phyloP scores from a whole-genome alignment of 495 filamentous ascomycete species.

The Ramalina intermedia region DNA sequence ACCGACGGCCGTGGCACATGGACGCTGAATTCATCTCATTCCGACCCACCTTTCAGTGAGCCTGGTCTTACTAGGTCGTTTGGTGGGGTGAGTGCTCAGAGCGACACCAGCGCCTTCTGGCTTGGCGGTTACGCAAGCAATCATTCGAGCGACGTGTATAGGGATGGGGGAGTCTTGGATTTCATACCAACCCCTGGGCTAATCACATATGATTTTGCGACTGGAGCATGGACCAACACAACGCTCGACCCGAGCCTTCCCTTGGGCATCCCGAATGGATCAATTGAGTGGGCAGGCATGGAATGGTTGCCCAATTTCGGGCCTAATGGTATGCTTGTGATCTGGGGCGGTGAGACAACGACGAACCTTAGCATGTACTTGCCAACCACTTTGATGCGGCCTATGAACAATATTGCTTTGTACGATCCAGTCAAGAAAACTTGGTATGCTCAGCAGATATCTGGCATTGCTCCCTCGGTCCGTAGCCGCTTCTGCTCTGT shows the following conservation, averaged over 20 bases:
- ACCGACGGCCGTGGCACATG: not conserved
- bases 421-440: constrained; percentile 1
- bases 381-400: not conserved
- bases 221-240: not conserved
- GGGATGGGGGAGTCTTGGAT: not conserved
- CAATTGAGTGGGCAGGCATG: constrained; percentile 5
- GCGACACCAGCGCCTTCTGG: not conserved
- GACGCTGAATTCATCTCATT: not conserved
- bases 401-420: constrained; percentile 1
- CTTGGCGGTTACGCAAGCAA: constrained; percentile 5
- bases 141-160: not conserved
- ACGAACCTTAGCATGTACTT: constrained; percentile 1
- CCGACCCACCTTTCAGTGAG: not conserved
- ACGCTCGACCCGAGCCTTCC: not conserved
- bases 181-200: constrained; percentile 1
- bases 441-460: not conserved
- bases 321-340: constrained; percentile 4
- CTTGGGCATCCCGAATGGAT: not conserved
- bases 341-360: constrained; percentile 1
- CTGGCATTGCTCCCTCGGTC: not conserved
- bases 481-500: constrained; percentile 7
- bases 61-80: not conserved
- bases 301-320: constrained; percentile 1
- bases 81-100: not conserved
- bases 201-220: not conserved